A percentile compares a stretch with the other conserved stretches of the same genome.
Conservation (phyloP, 176 grass and related monocot genomes). For the Typha latifolia region DNA sequence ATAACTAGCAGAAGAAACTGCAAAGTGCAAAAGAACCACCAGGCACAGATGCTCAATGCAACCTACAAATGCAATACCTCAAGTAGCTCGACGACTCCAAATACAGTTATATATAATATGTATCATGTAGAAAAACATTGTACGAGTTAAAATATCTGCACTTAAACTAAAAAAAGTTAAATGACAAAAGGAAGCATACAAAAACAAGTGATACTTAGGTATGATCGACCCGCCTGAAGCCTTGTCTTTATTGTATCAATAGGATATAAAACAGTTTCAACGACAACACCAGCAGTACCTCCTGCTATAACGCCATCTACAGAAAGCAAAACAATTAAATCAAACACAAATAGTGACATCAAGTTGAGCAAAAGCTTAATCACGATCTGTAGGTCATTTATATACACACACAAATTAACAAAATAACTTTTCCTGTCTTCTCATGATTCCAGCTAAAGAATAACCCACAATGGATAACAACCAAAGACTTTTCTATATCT, state of each 20-base stretch:
- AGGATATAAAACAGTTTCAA: constrained; percentile 72
- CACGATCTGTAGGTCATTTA: neutral
- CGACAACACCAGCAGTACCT: constrained; percentile 77
- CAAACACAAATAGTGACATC: neutral
- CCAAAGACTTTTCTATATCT: neutral
- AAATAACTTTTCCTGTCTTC: no score
- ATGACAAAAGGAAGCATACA: neutral
- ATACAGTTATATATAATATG: neutral
- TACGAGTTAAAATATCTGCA: neutral
- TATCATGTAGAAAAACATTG: neutral
- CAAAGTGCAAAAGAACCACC: no score
- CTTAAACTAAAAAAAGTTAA: neutral
- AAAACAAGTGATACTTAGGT: neutral
- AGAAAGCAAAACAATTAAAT: neutral
- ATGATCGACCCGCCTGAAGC: constrained; percentile 46
- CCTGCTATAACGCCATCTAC: constrained; percentile 86
- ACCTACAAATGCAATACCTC: no score
- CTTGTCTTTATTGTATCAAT: constrained; percentile 91
- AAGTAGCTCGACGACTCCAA: no score
- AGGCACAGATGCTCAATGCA: no score
- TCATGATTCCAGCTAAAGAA: no score
- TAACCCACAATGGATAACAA: no score
- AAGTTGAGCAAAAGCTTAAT: neutral
- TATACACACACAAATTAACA: neutral
- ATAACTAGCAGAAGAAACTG: no score